Base-by-base conservation (phyloP, 2,329 filamentous ascomycete genomes). In the Diaporthe sp. region DNA sequence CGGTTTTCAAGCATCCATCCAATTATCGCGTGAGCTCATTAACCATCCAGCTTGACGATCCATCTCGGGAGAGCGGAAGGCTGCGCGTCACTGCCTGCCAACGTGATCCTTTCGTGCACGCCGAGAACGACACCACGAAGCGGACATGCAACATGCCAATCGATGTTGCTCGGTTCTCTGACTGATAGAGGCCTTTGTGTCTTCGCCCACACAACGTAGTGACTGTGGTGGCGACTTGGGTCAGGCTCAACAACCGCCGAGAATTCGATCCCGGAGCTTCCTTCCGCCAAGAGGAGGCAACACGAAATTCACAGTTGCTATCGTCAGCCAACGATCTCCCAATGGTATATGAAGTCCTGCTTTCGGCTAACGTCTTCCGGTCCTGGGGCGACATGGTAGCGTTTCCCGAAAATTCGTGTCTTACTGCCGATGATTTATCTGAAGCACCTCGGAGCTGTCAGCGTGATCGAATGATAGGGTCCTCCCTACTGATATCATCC, bases 21-120 rank as follows among this genome's bases (percentile, higher is more conserved):
- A 66, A 37, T 37, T 37, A 51, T 44, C 61, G 61, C 61, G 22
- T 66, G 61, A 44, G 61, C 44, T 44, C 44, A 51, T 66, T 17
- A 25, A 51, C 30, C 44, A 66, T 47, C 44, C 44, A 50, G 22
- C 63, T 51, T 39, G 30, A 27, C 4, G 22, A 27, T 35, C 44
- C n/a, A 66, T 51, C 44, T 66, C 44, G 63, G 61, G 27, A 47
- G 9, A 37, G 22, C 63, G 61, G 44, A 51, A 35, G 61, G 30
- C 61, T 51, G 27, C 30, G 61, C 61, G 61, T 66, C 61, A 25
- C 30, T 50, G 42, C 25, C 44, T 51, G 44, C 42, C 61, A 35
- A n/a, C 37, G 19, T 37, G 61, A 22, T 19, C 22, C 19, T 42
- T 35, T 51, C 30, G 19, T 66, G 44, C 44, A 50, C 9, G 13